These are phyloP conservation scores for Candida pseudoviswanathii DNA, from an alignment of 1,139 yeast species.

Conservation along the genomic window DNA sequence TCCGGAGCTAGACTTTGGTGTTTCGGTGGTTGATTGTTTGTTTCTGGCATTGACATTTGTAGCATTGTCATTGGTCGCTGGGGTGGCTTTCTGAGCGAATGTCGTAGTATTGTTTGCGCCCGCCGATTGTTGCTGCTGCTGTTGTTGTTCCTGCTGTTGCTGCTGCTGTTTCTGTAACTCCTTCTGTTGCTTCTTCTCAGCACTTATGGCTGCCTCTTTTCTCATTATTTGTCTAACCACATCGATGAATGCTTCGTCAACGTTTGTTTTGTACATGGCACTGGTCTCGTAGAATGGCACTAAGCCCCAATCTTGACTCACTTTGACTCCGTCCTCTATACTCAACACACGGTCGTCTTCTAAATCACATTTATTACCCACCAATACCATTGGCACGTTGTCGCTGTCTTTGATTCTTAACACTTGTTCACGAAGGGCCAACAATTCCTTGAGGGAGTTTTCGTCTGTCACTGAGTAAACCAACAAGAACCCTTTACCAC, in stretches of 20 bases:
- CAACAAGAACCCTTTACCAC: slow-evolving; percentile 82
- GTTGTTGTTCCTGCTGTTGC: slow-evolving; percentile 6
- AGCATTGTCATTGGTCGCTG: not conserved
- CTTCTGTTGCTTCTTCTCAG: slow-evolving; percentile 48
- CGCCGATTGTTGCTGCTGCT: slow-evolving; percentile 3
- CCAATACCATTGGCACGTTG: slow-evolving; percentile 80
- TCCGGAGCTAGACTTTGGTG: slow-evolving; percentile 13
- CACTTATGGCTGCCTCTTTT: slow-evolving; percentile 59
- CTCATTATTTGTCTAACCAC: slow-evolving; percentile 87
- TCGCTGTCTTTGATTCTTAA: slow-evolving; percentile 81
- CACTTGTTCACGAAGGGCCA: slow-evolving; percentile 85
- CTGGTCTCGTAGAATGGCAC: slow-evolving; percentile 94
- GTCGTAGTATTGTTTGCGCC: not conserved
- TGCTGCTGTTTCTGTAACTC: slow-evolving; percentile 16
- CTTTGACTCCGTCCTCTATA: slow-evolving; percentile 77
- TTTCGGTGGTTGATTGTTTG: slow-evolving; percentile 16
- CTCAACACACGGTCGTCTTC: slow-evolving; percentile 73
- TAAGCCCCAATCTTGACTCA: slow-evolving; percentile 84
- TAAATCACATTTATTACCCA: slow-evolving; percentile 87
- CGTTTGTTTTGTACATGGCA: slow-evolving; percentile 88
- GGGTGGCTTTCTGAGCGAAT: not conserved
- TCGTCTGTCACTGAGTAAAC: slow-evolving; percentile 92
- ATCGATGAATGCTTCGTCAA: slow-evolving; percentile 86
- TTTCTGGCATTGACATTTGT: slow-evolving; percentile 13
- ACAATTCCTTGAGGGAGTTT: slow-evolving; percentile 77